phyloP scores from a whole-genome alignment of 805 yeast genomes.

The Myxozyma neotropica region DNA sequence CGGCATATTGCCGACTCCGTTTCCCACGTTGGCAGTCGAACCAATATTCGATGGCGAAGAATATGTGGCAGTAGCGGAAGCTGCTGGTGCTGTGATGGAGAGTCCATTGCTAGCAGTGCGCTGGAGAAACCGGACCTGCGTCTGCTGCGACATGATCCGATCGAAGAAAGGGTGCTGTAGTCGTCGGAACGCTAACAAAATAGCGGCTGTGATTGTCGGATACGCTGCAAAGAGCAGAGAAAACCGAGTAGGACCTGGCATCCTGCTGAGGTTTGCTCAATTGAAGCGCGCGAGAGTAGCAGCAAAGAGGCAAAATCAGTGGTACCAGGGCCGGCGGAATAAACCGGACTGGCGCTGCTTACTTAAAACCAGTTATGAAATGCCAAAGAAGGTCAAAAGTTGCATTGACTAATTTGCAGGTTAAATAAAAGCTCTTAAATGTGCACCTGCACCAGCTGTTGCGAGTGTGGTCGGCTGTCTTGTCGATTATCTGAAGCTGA shows the following conservation, averaged over 20 bases:
- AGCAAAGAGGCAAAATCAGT: not conserved
- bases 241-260: constrained; percentile 29
- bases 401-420: not conserved
- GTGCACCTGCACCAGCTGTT: not conserved
- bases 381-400: no score
- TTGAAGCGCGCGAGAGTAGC: not conserved
- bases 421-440: not conserved
- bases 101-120: constrained; percentile 6
- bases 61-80: constrained; percentile 16
- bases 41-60: constrained; percentile 7
- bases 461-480: not conserved
- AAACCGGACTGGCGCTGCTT: constrained; percentile 6
- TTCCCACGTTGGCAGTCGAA: not conserved
- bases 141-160: constrained; percentile 21
- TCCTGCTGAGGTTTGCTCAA: not conserved
- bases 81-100: constrained; percentile 13
- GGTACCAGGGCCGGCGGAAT: constrained; percentile 2
- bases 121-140: constrained; percentile 13
- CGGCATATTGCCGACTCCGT: constrained; percentile 1
- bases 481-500: no score
- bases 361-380: no score
- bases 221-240: constrained; percentile 31
- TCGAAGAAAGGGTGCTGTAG: constrained; percentile 31
- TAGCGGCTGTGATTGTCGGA: constrained; percentile 34
- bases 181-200: constrained; percentile 28